A percentile compares a stretch with the other conserved stretches of the same genome.
Evolutionary conservation across 495 filamentous ascomycete genomes (phyloP).

Genomic region (Ramalina intermedia): DNA sequence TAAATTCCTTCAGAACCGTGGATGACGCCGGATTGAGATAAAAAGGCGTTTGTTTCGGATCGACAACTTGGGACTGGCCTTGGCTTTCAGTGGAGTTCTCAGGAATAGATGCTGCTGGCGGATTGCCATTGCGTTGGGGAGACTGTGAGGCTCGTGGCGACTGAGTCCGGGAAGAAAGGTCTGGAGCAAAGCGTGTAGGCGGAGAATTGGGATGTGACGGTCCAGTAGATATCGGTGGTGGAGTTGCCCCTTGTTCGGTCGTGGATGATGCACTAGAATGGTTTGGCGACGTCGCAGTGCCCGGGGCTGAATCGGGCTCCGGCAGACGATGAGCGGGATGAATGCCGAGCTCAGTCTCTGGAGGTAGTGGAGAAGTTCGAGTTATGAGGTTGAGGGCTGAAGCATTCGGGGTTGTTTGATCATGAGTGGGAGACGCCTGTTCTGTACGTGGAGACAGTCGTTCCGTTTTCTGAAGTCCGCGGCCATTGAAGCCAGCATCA

Average conservation of each 20-base stretch:
- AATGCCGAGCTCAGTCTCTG: slow-evolving; percentile 9
- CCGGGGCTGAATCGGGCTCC: slow-evolving; percentile 1
- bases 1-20: slow-evolving; percentile 15
- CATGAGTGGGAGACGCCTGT: slow-evolving; percentile 8
- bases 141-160: neutral
- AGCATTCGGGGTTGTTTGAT: slow-evolving; percentile 6
- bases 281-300: neutral
- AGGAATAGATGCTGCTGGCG: neutral
- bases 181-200: slow-evolving; percentile 4
- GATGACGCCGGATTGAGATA: slow-evolving; percentile 17
- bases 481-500: neutral
- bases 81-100: slow-evolving; percentile 1
- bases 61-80: slow-evolving; percentile 4
- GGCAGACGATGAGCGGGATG: slow-evolving; percentile 11
- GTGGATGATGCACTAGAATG: slow-evolving; percentile 8
- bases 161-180: slow-evolving; percentile 1
- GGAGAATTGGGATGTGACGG: slow-evolving; percentile 4
- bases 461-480: neutral
- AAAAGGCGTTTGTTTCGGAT: slow-evolving; percentile 14
- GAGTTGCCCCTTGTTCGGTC: slow-evolving; percentile 11
- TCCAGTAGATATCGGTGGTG: slow-evolving; percentile 11
- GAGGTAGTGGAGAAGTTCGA: neutral
- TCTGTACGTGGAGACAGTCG: neutral
- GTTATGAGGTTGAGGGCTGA: slow-evolving; percentile 6
- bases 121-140: slow-evolving; percentile 1